These are phyloP conservation scores for Gelatoporia subvermispora DNA, from an alignment of 768 basidiomycete species.

Conservation along the genomic window DNA sequence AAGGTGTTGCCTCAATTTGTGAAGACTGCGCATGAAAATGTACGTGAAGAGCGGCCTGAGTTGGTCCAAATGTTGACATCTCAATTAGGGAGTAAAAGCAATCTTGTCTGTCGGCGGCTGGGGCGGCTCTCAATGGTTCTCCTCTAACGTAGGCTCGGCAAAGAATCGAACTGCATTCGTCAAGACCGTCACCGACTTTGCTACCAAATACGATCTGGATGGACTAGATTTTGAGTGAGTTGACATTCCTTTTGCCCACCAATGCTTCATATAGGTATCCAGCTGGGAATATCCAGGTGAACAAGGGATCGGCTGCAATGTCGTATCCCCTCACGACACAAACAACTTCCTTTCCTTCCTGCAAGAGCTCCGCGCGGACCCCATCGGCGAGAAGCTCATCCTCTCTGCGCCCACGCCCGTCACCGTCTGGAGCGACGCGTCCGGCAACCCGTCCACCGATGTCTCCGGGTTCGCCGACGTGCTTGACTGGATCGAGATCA, in stretches of 20 bases:
- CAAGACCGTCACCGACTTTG: conserved; percentile 45
- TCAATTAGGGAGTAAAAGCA: conserved; percentile 46
- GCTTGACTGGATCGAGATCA: conserved; percentile 58
- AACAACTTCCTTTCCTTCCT: conserved; percentile 75
- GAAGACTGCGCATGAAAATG: conserved; percentile 17
- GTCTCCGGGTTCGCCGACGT: conserved; percentile 66
- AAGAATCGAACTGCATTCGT: conserved; percentile 55
- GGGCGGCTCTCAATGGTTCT: conserved; percentile 61
- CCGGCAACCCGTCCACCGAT: conserved; percentile 55
- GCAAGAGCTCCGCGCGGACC: conserved; percentile 45
- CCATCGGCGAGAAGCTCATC: conserved; percentile 43
- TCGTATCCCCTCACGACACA: conserved; percentile 50
- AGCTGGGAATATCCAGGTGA: conserved; percentile 85
- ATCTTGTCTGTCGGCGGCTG: conserved; percentile 63
- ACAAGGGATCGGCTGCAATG: conserved; percentile 69
- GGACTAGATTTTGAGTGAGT: conserved; percentile 69
- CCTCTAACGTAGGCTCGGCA: conserved; percentile 44
- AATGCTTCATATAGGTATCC: not conserved
- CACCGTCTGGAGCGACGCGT: conserved; percentile 30
- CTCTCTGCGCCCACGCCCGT: conserved; percentile 49
- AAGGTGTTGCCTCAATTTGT: conserved; percentile 18
- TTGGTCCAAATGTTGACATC: too few relatives aligned
- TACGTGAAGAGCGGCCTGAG: not conserved
- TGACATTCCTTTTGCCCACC: not conserved
- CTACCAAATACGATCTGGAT: conserved; percentile 43